Base-by-base conservation (phyloP, 495 filamentous ascomycete species). In the Aspergillus biplanus region DNA sequence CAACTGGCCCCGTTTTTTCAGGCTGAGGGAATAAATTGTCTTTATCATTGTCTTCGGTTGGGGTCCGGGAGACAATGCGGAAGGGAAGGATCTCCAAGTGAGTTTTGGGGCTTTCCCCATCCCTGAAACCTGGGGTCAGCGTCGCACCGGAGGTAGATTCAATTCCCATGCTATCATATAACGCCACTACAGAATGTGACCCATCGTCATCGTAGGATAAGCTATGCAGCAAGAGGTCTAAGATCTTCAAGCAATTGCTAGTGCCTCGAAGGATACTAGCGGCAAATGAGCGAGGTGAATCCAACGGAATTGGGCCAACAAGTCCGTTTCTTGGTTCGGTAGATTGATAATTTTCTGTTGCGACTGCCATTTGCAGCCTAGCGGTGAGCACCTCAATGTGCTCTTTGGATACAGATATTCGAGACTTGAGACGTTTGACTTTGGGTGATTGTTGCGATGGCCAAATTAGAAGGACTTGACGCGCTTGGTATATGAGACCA, bases 241-340 rank as follows among this genome's bases (percentile, higher is more conserved):
- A 57, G 33, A 71, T 63, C 6, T 44, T 64, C 4, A 62, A 48
- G 52, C 69, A 71, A 7, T 56, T 62, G 13, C 65, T 59, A 9
- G 56, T 56, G 6, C 69, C 69, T 6, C 61, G 66, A 4, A 69
- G 32, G 16, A 71, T 62, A 52, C 69, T 68, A 48, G 66, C 66
- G 15, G 69, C 66, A 35, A 71, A 69, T 54, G 64, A 58, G 12
- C 66, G 66, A 4, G 69, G 66, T 21, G 69, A 69, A 12, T 55
- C 67, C 1, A 64, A 59, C 5, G 69, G 69, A 7, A 68, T 67
- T 0, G 69, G 66, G 2, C 69, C 66, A 35, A 69, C 68, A 34
- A 71, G 68, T 12, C 39, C 0, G 16, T 18, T 7, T 3, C 60
- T 59, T 16, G 55, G 57, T 18, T 39, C 37, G 33, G 55, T 18